These are phyloP conservation scores for Solanum phureja DNA, from an alignment of 257 asterid genomes.

Conservation along the genomic window DNA sequence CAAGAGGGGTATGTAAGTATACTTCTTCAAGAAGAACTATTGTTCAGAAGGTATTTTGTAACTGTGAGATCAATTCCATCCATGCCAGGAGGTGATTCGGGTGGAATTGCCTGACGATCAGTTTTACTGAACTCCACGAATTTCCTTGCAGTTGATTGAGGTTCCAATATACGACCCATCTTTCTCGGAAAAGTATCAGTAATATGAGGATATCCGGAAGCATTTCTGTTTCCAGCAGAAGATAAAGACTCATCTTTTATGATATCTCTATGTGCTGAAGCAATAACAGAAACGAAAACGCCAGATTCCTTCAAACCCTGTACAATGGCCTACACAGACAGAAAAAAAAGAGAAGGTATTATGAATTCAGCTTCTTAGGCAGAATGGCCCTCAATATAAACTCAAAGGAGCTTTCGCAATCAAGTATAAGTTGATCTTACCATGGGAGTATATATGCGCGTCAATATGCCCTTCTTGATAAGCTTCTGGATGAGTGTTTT, in stretches of 20 bases:
- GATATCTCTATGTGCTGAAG: constrained; percentile 8
- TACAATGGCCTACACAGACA: constrained; percentile 18
- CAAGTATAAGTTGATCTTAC: background rate
- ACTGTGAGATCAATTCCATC: background rate
- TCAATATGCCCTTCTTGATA: constrained; percentile 18
- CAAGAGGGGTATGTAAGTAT: background rate
- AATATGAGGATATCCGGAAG: background rate
- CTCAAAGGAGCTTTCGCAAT: background rate
- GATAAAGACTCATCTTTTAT: background rate
- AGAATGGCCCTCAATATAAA: background rate
- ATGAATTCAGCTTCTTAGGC: background rate
- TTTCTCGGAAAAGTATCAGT: constrained; percentile 2
- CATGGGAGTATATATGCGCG: constrained; percentile 32
- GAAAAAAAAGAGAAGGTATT: background rate
- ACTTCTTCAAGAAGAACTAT: background rate
- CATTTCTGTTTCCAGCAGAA: background rate
- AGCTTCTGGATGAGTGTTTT: constrained; percentile 15
- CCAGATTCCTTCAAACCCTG: constrained; percentile 34
- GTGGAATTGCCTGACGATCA: constrained; percentile 1
- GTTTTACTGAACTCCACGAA: background rate
- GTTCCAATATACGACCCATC: background rate
- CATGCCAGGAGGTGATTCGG: constrained; percentile 6
- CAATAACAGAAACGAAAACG: constrained; percentile 16
- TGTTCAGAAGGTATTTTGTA: background rate
- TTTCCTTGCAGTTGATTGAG: constrained; percentile 1